phyloP scores from a whole-genome alignment of 129 eudicot genomes.

The Tagetes patula region DNA sequence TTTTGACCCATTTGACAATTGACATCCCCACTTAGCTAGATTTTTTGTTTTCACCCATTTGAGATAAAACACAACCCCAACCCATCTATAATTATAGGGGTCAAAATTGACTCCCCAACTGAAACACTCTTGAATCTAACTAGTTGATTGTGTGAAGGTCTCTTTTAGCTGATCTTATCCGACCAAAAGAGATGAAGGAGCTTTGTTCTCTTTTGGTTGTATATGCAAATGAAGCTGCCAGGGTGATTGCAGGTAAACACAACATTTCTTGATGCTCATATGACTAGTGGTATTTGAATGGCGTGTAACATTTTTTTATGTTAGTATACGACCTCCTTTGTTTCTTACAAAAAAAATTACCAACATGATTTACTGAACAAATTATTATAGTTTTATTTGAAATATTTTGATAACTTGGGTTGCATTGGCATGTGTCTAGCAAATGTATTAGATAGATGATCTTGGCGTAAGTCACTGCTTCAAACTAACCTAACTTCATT shows the following conservation, averaged over 20 bases:
- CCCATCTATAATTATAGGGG: neutral
- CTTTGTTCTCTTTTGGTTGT: conserved; percentile 67
- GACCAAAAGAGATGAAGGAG: conserved; percentile 57
- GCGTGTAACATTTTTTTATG: neutral
- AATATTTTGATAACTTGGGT: neutral
- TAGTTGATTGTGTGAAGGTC: conserved; percentile 52
- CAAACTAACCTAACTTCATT: neutral
- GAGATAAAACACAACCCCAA: neutral
- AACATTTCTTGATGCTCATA: neutral
- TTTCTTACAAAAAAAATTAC: neutral
- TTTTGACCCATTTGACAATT: neutral
- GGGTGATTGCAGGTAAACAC: conserved; percentile 29
- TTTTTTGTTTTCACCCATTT: neutral
- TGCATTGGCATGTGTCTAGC: neutral
- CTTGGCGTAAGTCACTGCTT: too few relatives aligned
- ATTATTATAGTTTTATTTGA: neutral
- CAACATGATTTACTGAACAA: neutral
- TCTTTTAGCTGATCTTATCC: conserved; percentile 54
- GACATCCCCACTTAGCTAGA: neutral
- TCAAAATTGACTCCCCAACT: neutral
- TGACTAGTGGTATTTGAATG: neutral
- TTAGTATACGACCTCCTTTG: neutral
- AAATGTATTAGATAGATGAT: neutral
- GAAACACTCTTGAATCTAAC: neutral
- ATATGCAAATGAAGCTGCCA: conserved; percentile 60